These are phyloP conservation scores for Podospora australis DNA, from an alignment of 495 filamentous ascomycete genomes.

Conservation along the genomic window DNA sequence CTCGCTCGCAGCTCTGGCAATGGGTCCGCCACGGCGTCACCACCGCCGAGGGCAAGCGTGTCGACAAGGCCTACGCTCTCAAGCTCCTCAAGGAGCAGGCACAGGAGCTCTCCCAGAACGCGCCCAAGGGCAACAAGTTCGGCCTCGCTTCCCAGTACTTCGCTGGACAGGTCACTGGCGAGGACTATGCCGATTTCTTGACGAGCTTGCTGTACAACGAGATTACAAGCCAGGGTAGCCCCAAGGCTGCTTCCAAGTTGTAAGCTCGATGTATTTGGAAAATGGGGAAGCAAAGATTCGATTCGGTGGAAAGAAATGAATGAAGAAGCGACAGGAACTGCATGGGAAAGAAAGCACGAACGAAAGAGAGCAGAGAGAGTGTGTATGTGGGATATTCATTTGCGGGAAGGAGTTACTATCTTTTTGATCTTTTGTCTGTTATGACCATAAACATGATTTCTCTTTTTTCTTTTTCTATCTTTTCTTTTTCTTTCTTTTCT, in stretches of 20 bases:
- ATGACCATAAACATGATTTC: too few relatives aligned
- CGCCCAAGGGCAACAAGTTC: conserved; percentile 86
- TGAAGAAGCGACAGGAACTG: neutral
- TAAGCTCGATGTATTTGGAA: conserved; percentile 31
- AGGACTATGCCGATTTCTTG: conserved; percentile 96
- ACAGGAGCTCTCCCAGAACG: conserved; percentile 65
- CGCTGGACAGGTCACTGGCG: conserved; percentile 84
- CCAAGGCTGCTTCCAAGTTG: conserved; percentile 70
- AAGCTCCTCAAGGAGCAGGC: conserved; percentile 85
- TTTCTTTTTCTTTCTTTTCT: neutral
- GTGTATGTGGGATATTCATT: too few relatives aligned
- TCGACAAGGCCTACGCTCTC: conserved; percentile 86
- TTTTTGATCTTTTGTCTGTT: too few relatives aligned
- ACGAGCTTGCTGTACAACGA: conserved; percentile 90
- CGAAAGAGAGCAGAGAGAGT: too few relatives aligned
- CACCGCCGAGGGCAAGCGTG: conserved; percentile 83
- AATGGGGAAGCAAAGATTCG: too few relatives aligned
- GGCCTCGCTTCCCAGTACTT: conserved; percentile 89
- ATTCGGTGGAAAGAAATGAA: neutral
- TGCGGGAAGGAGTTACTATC: neutral
- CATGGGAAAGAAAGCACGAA: too few relatives aligned
- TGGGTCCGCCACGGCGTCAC: conserved; percentile 82
- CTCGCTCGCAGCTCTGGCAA: conserved; percentile 89
- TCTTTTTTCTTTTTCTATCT: neutral
- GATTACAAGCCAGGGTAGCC: conserved; percentile 74